Evolutionary conservation across 169 alveolate genomes (phyloP).

Genomic region (Cryptosporidium canis): DNA sequence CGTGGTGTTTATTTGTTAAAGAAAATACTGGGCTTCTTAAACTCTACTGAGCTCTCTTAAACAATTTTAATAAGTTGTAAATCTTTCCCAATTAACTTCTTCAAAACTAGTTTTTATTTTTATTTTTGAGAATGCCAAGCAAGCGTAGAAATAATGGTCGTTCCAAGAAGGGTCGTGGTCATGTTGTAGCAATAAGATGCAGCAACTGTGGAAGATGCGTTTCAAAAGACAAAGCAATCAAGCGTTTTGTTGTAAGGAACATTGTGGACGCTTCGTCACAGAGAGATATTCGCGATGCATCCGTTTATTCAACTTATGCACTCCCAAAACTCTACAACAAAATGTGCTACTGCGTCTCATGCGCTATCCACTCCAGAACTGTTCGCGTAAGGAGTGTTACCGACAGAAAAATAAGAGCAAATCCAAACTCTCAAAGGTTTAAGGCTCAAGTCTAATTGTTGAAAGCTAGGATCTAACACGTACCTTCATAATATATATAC

Average conservation of each 20-base stretch:
- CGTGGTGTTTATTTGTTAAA: background rate
- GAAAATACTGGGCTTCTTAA: background rate
- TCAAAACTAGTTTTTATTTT: background rate
- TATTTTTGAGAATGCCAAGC: slow-evolving; percentile 90
- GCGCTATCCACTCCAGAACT: slow-evolving; percentile 99
- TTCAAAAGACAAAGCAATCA: slow-evolving; percentile 99
- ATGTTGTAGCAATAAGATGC: slow-evolving; percentile 95
- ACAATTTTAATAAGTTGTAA: background rate
- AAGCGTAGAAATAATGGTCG: slow-evolving; percentile 99
- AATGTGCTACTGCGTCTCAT: slow-evolving; percentile 98
- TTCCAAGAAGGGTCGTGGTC: slow-evolving; percentile 98
- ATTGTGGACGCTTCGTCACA: slow-evolving; percentile 98
- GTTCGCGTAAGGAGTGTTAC: slow-evolving; percentile 93
- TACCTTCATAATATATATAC: background rate
- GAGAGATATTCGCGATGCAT: slow-evolving; percentile 97
- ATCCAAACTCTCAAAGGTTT: slow-evolving; percentile 71
- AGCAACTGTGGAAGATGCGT: slow-evolving; percentile 98
- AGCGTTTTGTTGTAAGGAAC: slow-evolving; percentile 96
- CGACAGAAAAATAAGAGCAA: slow-evolving; percentile 87
- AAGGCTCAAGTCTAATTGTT: slow-evolving; percentile 58
- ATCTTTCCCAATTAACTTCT: background rate
- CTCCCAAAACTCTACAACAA: slow-evolving; percentile 94
- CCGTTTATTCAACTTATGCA: slow-evolving; percentile 86
- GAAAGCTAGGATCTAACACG: background rate
- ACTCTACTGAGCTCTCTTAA: background rate